phyloP scores from a whole-genome alignment of 768 basidiomycete species.

The Boletellus sp. region DNA sequence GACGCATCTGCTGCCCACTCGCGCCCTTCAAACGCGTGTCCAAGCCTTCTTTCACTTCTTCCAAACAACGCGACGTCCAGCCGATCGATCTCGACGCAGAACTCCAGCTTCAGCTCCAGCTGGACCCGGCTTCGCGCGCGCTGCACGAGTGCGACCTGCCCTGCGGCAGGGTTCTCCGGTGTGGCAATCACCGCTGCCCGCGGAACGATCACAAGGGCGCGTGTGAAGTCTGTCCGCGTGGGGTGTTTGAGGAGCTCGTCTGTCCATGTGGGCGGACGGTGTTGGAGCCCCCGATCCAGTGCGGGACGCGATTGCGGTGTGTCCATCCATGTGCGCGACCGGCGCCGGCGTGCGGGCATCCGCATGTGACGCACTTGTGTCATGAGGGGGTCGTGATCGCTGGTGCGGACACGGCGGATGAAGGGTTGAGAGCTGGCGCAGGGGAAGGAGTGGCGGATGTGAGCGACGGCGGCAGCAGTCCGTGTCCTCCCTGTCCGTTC shows the following conservation, averaged over 20 bases:
- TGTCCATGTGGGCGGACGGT: constrained; percentile 87
- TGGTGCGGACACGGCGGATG: constrained; percentile 23
- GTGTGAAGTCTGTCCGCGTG: constrained; percentile 81
- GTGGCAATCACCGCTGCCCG: constrained; percentile 80
- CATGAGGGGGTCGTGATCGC: constrained; percentile 58
- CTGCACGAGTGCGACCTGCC: constrained; percentile 83
- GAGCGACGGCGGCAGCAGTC: background rate
- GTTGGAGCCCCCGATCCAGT: constrained; percentile 84
- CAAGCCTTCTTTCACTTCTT: constrained; percentile 34
- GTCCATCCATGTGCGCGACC: constrained; percentile 73
- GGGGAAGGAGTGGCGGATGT: background rate
- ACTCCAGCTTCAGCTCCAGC: constrained; percentile 30
- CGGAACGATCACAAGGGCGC: constrained; percentile 76
- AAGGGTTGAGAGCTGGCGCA: constrained; percentile 4
- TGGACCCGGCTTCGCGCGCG: constrained; percentile 57
- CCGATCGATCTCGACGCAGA: constrained; percentile 23
- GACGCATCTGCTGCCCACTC: constrained; percentile 84
- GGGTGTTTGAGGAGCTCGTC: constrained; percentile 87
- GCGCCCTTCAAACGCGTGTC: constrained; percentile 58
- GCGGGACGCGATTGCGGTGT: constrained; percentile 78
- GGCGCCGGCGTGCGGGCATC: constrained; percentile 77
- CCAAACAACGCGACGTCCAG: constrained; percentile 36
- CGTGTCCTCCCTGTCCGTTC: constrained; percentile 86
- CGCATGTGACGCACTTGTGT: constrained; percentile 71
- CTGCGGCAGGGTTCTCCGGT: constrained; percentile 68